Conservation (phyloP, 225 moss, liverwort and hornwort genomes). For the Polytrichum formosum region DNA sequence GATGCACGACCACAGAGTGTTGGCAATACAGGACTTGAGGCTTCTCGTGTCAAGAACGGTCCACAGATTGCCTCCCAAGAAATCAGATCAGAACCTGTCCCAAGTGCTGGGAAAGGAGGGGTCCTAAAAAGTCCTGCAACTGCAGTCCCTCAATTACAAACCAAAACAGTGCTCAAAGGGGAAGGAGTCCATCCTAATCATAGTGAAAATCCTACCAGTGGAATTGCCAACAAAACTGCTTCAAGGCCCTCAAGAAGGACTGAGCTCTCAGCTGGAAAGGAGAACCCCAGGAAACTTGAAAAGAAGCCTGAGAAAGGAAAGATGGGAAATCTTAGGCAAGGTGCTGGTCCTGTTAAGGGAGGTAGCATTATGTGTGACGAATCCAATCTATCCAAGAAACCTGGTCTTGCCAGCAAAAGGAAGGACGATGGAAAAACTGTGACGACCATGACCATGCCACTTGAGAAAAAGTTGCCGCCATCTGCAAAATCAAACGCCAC, state of each 20-base stretch:
- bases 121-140: not conserved
- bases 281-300: not conserved
- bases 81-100: not conserved
- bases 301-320: conserved; percentile 3
- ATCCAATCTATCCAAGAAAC: no score
- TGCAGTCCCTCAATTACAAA: not conserved
- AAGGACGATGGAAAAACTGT: not conserved
- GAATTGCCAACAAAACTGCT: not conserved
- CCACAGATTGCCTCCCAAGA: not conserved
- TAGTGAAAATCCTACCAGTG: not conserved
- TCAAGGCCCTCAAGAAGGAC: not conserved
- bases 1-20: not conserved
- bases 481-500: not conserved
- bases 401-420: not conserved
- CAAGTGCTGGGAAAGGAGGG: not conserved
- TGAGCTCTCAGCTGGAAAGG: conserved; percentile 1
- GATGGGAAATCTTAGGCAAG: not conserved
- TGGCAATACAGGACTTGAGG: not conserved
- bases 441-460: not conserved
- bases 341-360: not conserved
- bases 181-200: not conserved
- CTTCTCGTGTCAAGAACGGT: not conserved
- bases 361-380: not conserved
- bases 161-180: not conserved
- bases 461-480: not conserved